These are phyloP conservation scores for Heimioporus punctisporus DNA, from an alignment of 1,284 basidiomycete genomes.

Conservation along the genomic window DNA sequence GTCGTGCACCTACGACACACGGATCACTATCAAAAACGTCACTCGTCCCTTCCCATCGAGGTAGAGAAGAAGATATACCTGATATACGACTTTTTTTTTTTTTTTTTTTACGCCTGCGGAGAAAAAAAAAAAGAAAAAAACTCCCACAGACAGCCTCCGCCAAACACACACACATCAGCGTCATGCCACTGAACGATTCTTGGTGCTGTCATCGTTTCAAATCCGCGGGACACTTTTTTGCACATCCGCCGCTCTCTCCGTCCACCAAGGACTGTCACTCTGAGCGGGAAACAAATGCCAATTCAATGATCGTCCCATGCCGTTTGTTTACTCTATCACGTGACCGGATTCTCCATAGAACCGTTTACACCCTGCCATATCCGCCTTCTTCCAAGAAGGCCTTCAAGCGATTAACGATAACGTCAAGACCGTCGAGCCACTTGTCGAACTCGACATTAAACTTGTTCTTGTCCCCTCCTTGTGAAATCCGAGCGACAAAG, in stretches of 20 bases:
- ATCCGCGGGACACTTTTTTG: slow-evolving; percentile 26
- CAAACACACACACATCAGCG: not conserved
- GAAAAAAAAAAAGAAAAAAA: too few relatives aligned
- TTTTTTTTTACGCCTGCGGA: too few relatives aligned
- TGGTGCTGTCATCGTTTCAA: slow-evolving; percentile 1
- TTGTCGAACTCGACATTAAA: slow-evolving; percentile 75
- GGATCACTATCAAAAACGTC: slow-evolving; percentile 10
- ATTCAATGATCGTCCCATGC: slow-evolving; percentile 3
- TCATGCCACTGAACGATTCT: not conserved
- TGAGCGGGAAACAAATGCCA: slow-evolving; percentile 4
- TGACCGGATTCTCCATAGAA: slow-evolving; percentile 19
- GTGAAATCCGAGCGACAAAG: slow-evolving; percentile 85
- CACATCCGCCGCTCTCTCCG: not conserved
- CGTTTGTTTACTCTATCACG: slow-evolving; percentile 5
- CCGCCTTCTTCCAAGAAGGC: slow-evolving; percentile 67
- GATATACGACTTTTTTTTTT: too few relatives aligned
- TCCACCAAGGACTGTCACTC: not conserved
- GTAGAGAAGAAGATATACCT: not conserved
- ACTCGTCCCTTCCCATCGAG: slow-evolving; percentile 9
- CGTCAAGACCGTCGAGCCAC: slow-evolving; percentile 83
- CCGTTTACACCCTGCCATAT: slow-evolving; percentile 56
- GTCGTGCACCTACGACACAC: too few relatives aligned
- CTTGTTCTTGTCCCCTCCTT: slow-evolving; percentile 78
- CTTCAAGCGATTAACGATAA: slow-evolving; percentile 68
- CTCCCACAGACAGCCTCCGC: not conserved